These are phyloP conservation scores for Xylaria sp. DNA, from an alignment of 2,329 filamentous ascomycete species.

Conservation along the genomic window DNA sequence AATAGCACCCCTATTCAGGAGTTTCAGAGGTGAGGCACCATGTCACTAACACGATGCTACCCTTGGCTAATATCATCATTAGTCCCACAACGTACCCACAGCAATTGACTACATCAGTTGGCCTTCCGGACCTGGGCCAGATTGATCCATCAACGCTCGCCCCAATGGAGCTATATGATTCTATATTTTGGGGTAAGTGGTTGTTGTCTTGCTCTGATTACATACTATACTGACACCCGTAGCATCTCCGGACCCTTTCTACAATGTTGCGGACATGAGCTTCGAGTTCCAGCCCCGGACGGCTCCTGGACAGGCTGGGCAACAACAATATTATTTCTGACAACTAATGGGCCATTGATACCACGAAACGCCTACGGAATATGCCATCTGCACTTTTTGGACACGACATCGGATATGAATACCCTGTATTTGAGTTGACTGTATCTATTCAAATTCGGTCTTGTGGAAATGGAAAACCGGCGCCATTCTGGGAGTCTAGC, in stretches of 20 bases:
- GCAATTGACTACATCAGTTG: conserved; percentile 50
- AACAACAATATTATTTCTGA: conserved; percentile 67
- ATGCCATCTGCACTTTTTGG: conserved; percentile 1
- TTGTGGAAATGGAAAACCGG: conserved; percentile 1
- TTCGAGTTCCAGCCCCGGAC: conserved; percentile 70
- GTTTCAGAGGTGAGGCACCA: conserved; percentile 53
- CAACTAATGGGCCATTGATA: neutral
- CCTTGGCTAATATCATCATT: conserved; percentile 9
- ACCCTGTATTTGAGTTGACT: neutral
- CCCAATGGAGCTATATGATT: conserved; percentile 74
- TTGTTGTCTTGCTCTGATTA: conserved; percentile 29
- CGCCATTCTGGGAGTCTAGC: conserved; percentile 6
- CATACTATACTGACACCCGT: conserved; percentile 27
- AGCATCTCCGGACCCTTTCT: conserved; percentile 71
- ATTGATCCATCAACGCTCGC: conserved; percentile 69
- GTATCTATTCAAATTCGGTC: neutral
- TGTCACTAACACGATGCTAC: neutral
- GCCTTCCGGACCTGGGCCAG: conserved; percentile 58
- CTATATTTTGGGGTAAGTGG: conserved; percentile 72
- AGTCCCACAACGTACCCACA: conserved; percentile 43
- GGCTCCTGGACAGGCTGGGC: conserved; percentile 65
- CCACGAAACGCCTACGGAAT: neutral
- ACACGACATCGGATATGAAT: conserved; percentile 2
- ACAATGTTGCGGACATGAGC: conserved; percentile 66
- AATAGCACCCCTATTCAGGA: conserved; percentile 63